Evolutionary conservation across 192 early-diverging fungal genomes (phyloP).

Genomic region (Backusella sp.): DNA sequence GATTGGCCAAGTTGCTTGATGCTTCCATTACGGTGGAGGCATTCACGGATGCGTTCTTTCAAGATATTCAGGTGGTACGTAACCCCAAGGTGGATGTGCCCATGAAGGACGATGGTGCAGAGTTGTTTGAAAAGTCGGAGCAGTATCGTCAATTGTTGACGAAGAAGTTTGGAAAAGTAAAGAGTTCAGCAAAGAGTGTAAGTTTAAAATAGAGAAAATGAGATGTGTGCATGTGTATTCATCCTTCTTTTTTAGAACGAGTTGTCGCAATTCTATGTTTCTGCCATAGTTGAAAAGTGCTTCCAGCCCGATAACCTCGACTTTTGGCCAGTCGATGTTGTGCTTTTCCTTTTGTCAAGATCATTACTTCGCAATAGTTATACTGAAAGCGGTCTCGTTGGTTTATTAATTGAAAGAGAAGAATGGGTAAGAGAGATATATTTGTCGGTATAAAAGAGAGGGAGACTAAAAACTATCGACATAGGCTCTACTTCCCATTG

Average conservation of each 20-base stretch:
- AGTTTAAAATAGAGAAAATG: background rate
- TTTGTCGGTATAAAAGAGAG: too few species aligned
- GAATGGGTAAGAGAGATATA: constrained; percentile 26
- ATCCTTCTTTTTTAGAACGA: constrained; percentile 8
- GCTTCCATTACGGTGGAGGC: constrained; percentile 20
- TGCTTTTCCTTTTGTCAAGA: constrained; percentile 38
- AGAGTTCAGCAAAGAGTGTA: background rate
- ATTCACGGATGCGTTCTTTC: constrained; percentile 40
- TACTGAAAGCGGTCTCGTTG: constrained; percentile 35
- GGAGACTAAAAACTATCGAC: too few species aligned
- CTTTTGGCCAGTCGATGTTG: constrained; percentile 41
- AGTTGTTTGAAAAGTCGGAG: background rate
- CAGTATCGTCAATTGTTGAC: constrained; percentile 25
- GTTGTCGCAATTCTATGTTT: constrained; percentile 41
- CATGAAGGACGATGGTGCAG: background rate
- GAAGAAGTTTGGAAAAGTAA: constrained; percentile 13
- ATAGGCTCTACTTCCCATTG: constrained; percentile 38
- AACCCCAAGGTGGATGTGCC: background rate
- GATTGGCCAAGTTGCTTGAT: constrained; percentile 21
- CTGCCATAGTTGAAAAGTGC: constrained; percentile 33
- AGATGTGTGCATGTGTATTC: background rate
- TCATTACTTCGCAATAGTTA: constrained; percentile 22
- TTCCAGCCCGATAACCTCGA: constrained; percentile 25
- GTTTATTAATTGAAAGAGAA: constrained; percentile 41
- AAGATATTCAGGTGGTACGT: constrained; percentile 11